phyloP scores from a whole-genome alignment of 495 filamentous ascomycete species.

The Aspergillus carlsbadensis region DNA sequence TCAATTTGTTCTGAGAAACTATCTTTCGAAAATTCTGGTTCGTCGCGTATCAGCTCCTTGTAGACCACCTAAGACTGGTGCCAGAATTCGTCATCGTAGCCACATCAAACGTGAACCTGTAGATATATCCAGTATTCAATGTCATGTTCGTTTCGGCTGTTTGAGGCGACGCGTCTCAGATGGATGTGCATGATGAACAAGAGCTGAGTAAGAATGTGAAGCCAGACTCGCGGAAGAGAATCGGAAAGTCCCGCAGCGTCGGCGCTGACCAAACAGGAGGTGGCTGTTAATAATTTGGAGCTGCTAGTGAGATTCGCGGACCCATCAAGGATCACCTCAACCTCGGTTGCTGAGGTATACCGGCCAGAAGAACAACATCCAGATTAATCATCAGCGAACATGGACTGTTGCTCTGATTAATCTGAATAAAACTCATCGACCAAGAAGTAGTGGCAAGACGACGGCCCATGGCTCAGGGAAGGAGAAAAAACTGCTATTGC shows the following conservation, averaged over 20 bases:
- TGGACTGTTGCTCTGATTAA: background rate
- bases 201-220: constrained; percentile 3
- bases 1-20: background rate
- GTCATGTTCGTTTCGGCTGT: too few relatives aligned
- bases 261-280: constrained; percentile 11
- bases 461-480: constrained; percentile 11
- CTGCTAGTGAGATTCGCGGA: background rate
- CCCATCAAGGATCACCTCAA: background rate
- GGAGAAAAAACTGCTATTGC: background rate
- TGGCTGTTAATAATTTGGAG: constrained; percentile 15
- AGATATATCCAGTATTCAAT: too few relatives aligned
- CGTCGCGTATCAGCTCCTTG: too few relatives aligned
- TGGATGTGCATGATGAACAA: too few relatives aligned
- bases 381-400: background rate
- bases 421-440: background rate
- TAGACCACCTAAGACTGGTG: too few relatives aligned
- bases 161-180: too few relatives aligned
- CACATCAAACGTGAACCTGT: too few relatives aligned
- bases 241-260: background rate
- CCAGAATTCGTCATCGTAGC: too few relatives aligned
- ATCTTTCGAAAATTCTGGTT: too few relatives aligned
- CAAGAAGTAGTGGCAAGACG: background rate
- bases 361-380: background rate
- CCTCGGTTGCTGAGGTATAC: constrained; percentile 1
- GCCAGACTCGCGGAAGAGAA: background rate